Conservation (phyloP, 2,329 filamentous ascomycete species). For the Fulvia fulva region DNA sequence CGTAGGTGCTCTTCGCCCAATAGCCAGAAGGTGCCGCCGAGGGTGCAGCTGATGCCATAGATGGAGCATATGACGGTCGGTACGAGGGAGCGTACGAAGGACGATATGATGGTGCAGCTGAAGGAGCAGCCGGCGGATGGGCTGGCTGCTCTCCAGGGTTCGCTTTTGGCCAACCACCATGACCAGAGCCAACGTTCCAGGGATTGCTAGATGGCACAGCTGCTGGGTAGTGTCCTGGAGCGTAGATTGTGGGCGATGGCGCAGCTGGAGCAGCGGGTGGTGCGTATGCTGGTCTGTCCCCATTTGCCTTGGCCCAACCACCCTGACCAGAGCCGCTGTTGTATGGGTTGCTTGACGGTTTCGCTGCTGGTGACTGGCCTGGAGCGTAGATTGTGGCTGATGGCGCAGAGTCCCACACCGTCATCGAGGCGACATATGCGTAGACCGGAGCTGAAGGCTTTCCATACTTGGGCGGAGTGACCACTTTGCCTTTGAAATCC, state of each 20-base stretch:
- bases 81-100: neutral
- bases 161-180: neutral
- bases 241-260: neutral
- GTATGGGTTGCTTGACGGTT: neutral
- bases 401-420: neutral
- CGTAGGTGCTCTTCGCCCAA: neutral
- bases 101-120: neutral
- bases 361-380: neutral
- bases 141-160: no score
- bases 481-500: neutral
- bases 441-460: neutral
- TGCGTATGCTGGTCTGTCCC: neutral
- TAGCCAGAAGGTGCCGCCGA: neutral
- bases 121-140: neutral
- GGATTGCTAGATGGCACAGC: neutral
- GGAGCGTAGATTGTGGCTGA: neutral
- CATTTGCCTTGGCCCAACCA: neutral
- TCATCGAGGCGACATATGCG: neutral
- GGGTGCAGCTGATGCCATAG: neutral
- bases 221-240: neutral
- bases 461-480: neutral
- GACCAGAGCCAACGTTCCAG: neutral
- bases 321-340: neutral
- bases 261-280: neutral
- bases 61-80: neutral